These are phyloP conservation scores for Niebla homalea DNA, from an alignment of 495 filamentous ascomycete genomes.

Conservation along the genomic window DNA sequence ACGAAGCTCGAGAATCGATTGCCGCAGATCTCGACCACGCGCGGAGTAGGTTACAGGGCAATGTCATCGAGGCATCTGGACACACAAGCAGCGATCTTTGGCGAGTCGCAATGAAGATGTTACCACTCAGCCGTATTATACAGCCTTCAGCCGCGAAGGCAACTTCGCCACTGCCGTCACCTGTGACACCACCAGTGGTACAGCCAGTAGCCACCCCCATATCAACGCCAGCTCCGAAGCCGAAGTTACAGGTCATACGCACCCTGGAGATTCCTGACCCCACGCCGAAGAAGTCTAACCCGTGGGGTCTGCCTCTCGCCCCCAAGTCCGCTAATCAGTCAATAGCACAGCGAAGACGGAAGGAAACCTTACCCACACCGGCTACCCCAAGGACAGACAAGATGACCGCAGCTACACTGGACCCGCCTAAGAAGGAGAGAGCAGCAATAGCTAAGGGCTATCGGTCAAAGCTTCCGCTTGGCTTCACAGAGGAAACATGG, in stretches of 20 bases:
- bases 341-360: conserved; percentile 15
- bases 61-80: conserved; percentile 12
- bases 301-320: conserved; percentile 5
- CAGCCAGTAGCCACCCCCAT: background rate
- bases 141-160: conserved; percentile 19
- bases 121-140: conserved; percentile 21
- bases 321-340: conserved; percentile 8
- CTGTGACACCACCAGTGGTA: conserved; percentile 10
- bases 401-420: background rate
- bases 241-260: conserved; percentile 6
- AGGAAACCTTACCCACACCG: conserved; percentile 3
- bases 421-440: background rate
- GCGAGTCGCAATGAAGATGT: conserved; percentile 23
- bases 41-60: conserved; percentile 15
- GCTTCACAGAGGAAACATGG: conserved; percentile 23
- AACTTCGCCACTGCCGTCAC: background rate
- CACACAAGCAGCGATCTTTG: conserved; percentile 23
- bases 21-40: conserved; percentile 18
- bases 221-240: conserved; percentile 14
- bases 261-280: conserved; percentile 4
- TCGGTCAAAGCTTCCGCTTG: conserved; percentile 10
- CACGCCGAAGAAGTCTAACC: background rate
- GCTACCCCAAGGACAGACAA: background rate
- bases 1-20: conserved; percentile 16
- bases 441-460: background rate